phyloP scores from a whole-genome alignment of 1,284 basidiomycete genomes.

The Cutaneotrichosporon cutaneum region DNA sequence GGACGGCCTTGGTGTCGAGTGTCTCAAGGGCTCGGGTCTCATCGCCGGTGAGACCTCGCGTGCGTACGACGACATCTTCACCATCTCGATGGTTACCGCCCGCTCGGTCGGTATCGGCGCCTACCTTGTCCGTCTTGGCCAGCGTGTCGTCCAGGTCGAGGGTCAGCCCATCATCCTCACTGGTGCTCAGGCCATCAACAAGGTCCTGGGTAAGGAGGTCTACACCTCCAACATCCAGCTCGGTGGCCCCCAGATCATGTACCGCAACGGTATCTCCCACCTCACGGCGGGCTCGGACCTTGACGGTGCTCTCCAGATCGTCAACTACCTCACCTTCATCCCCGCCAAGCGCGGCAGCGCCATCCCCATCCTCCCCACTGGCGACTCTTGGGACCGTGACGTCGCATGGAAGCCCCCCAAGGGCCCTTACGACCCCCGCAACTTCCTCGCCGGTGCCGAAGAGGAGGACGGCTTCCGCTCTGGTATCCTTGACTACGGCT shows the following conservation, averaged over 20 bases:
- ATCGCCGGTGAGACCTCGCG: constrained; percentile 98
- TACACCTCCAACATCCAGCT: constrained; percentile 99
- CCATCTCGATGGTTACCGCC: constrained; percentile 96
- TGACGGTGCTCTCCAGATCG: constrained; percentile 86
- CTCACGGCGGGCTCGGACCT: constrained; percentile 91
- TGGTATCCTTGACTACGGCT: constrained; percentile 95
- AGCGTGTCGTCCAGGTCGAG: constrained; percentile 97
- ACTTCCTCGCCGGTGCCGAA: constrained; percentile 91
- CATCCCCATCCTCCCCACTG: constrained; percentile 68
- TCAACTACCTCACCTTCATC: constrained; percentile 94
- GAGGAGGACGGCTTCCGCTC: constrained; percentile 77
- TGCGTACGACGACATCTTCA: constrained; percentile 99
- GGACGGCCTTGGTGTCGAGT: constrained; percentile 98
- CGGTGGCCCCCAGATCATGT: constrained; percentile 98
- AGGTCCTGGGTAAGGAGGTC: constrained; percentile 97
- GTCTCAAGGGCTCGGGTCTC: constrained; percentile 90
- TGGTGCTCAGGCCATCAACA: constrained; percentile 95
- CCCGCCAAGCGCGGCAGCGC: constrained; percentile 71
- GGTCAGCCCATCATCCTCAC: constrained; percentile 99
- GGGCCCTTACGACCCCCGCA: constrained; percentile 93
- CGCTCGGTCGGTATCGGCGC: constrained; percentile 99
- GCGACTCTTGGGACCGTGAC: constrained; percentile 87
- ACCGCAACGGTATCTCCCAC: constrained; percentile 99
- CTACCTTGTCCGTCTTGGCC: constrained; percentile 95
- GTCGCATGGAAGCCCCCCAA: constrained; percentile 90